A percentile compares a stretch with the other conserved stretches of the same genome.
phyloP scores from a whole-genome alignment of 23 red algal genomes.

The Gracilariopsis chorda region DNA sequence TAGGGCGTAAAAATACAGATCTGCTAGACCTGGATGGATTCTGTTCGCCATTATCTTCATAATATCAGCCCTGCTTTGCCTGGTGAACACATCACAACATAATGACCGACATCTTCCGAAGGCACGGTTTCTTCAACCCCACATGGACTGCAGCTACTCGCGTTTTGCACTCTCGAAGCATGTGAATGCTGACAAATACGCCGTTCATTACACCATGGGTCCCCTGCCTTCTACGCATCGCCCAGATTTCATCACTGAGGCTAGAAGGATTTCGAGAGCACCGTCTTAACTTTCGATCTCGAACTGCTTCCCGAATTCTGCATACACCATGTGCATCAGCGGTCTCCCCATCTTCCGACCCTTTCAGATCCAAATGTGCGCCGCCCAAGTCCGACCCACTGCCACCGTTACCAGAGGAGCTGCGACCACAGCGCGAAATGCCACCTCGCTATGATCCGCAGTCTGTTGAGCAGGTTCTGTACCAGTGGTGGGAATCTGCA shows the following conservation, averaged over 20 bases:
- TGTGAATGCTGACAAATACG: neutral
- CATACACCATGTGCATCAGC: neutral
- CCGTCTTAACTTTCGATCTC: neutral
- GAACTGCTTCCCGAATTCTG: neutral
- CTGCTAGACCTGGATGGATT: too few species aligned
- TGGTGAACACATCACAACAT: too few species aligned
- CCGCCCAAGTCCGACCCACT: conserved; percentile 10
- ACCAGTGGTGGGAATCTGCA: conserved; percentile 87
- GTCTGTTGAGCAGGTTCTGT: conserved; percentile 68
- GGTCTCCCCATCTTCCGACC: neutral
- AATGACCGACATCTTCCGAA: too few species aligned
- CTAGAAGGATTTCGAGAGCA: neutral
- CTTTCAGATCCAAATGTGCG: neutral
- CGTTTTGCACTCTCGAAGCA: too few species aligned
- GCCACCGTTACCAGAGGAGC: conserved; percentile 25
- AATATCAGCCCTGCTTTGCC: too few species aligned
- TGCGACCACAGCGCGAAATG: conserved; percentile 59
- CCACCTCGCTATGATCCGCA: conserved; percentile 73
- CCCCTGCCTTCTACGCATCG: neutral
- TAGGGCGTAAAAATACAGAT: too few species aligned
- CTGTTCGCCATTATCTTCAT: too few species aligned
- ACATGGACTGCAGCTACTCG: too few species aligned
- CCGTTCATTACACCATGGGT: neutral
- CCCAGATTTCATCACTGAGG: neutral
- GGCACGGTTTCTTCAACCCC: too few species aligned